Base-by-base conservation (phyloP, 1,284 basidiomycete species). In the Malassezia obtusa region DNA sequence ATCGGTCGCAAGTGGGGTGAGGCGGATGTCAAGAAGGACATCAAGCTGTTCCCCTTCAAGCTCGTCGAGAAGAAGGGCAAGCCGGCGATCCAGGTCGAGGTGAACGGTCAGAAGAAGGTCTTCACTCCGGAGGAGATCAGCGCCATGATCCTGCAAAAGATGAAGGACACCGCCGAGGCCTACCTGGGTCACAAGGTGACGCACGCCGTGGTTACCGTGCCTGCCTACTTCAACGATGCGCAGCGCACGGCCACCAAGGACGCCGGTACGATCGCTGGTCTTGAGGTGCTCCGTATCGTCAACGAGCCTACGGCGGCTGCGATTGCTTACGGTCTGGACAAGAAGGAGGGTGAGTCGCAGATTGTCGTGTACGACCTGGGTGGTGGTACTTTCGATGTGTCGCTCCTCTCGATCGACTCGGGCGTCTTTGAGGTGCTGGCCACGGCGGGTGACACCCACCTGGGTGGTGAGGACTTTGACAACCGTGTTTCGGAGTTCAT, bases 111-210 rank as follows among this genome's bases (percentile, higher is more conserved):
- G 15, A 58, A 64, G 49, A 65, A 66, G 57, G 59, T 65, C 25
- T 76, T 76, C 60, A 75, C 73, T 38, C 85, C 88, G 1, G 87
- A 91, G 76, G 88, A 90, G 77, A 82, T 90, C 65, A 87, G 84
- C 52, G 88, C 91, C 54, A 98, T 96, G 92, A 82, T 98, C 68
- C 79, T 96, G 58, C 80, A 77, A 59, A 96, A 96, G 82, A 96
- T 98, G 91, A 96, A 96, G 83, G 92, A 96, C 80, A 96, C 89
- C 40, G 92, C 92, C 59, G 92, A 96, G 81, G 88, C 90, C 21
- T 95, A 95, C 78, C 84, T 98, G 56, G 91, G 90, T 63, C 82
- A 90, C 76, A 87, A 89, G 77, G 92, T 98, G 75, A 91, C 88
- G 50, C 89, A 98, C 77, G 69, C 92, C 58, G 91, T 96, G 56